A percentile compares a stretch with the other conserved stretches of the same genome.
phyloP scores from a whole-genome alignment of 2,329 filamentous ascomycete species.

The Diaporthe humulicola region DNA sequence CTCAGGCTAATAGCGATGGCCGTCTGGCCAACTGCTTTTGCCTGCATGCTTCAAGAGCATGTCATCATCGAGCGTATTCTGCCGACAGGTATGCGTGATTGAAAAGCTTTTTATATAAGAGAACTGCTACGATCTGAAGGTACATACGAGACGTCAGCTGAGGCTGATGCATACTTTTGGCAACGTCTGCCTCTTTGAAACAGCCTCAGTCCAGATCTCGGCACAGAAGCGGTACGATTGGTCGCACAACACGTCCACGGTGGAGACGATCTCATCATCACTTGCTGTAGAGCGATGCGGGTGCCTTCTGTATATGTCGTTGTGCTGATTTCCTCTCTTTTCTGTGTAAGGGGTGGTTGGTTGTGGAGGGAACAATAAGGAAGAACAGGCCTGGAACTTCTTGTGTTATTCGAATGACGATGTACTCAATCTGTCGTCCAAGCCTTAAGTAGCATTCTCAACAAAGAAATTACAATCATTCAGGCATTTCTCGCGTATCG shows the following conservation, averaged over 20 bases:
- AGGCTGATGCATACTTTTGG: neutral
- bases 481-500: neutral
- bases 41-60: neutral
- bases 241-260: neutral
- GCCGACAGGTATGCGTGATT: neutral
- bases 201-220: neutral
- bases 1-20: neutral
- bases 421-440: neutral
- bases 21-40: neutral
- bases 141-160: neutral
- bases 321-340: neutral
- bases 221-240: neutral
- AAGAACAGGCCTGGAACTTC: neutral
- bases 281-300: neutral
- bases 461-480: neutral
- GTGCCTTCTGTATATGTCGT: neutral
- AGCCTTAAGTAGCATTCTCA: neutral
- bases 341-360: neutral
- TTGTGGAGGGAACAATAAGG: neutral
- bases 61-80: constrained; percentile 1
- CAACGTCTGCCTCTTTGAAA: neutral
- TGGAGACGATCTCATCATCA: neutral
- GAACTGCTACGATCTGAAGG: neutral
- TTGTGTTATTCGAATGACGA: neutral
- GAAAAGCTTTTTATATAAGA: neutral